phyloP scores from a whole-genome alignment of 2,329 filamentous ascomycete species.

The Coniochaeta ligniaria region DNA sequence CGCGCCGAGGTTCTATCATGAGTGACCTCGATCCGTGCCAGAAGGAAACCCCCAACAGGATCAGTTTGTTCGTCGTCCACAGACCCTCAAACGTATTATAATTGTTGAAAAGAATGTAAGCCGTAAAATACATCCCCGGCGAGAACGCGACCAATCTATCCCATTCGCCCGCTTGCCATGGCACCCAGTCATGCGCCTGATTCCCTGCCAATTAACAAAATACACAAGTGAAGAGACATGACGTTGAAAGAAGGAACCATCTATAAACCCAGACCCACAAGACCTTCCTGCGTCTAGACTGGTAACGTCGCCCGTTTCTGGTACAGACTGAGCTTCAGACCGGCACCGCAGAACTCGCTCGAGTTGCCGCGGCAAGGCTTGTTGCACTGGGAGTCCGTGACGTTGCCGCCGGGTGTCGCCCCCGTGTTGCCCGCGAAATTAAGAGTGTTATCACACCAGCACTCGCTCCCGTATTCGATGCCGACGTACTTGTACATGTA shows the following conservation, averaged over 20 bases:
- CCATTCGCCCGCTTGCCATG: background rate
- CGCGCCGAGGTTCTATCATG: too few relatives aligned
- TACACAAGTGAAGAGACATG: too few relatives aligned
- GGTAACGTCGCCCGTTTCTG: background rate
- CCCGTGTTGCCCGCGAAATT: conserved; percentile 2
- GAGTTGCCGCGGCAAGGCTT: conserved; percentile 18
- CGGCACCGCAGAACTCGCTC: conserved; percentile 12
- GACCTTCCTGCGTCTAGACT: background rate
- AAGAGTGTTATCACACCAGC: conserved; percentile 15
- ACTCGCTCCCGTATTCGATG: conserved; percentile 10
- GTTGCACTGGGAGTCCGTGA: conserved; percentile 13
- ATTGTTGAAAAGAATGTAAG: too few relatives aligned
- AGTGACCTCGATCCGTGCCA: too few relatives aligned
- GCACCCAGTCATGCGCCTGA: background rate
- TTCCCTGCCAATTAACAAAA: background rate
- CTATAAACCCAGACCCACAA: too few relatives aligned
- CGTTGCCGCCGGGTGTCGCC: background rate
- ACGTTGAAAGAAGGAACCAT: too few relatives aligned
- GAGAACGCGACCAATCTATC: background rate
- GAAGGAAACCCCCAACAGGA: too few relatives aligned
- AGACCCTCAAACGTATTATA: too few relatives aligned
- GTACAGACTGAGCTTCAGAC: conserved; percentile 3
- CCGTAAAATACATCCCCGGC: background rate
- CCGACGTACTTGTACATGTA: conserved; percentile 9
- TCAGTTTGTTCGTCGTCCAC: too few relatives aligned